A percentile compares a stretch with the other conserved stretches of the same genome.
phyloP scores from a whole-genome alignment of 768 basidiomycete species.

The Psilocybe subaeruginosa region DNA sequence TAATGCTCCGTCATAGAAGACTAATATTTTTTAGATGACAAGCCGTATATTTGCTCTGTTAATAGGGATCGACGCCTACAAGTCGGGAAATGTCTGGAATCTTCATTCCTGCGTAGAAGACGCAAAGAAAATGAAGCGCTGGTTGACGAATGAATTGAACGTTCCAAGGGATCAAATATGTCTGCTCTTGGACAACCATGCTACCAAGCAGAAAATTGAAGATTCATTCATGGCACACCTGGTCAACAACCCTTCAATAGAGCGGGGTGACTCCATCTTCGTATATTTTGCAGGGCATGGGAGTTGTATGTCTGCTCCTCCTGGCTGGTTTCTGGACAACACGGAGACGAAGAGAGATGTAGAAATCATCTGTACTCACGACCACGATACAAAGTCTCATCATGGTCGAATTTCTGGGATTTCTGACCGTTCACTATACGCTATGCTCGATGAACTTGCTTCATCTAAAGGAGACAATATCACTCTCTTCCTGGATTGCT shows the following conservation, averaged over 20 bases:
- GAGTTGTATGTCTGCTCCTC: constrained; percentile 56
- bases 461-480: constrained; percentile 69
- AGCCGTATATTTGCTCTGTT: constrained; percentile 63
- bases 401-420: constrained; percentile 61
- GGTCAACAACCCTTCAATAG: constrained; percentile 61
- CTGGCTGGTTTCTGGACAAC: constrained; percentile 57
- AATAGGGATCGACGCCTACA: constrained; percentile 72
- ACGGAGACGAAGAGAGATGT: constrained; percentile 36
- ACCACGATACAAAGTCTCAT: constrained; percentile 55
- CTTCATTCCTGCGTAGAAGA: constrained; percentile 69
- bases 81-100: constrained; percentile 66
- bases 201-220: constrained; percentile 65
- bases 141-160: constrained; percentile 57
- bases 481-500: constrained; percentile 68
- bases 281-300: constrained; percentile 81
- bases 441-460: constrained; percentile 61
- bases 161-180: constrained; percentile 63
- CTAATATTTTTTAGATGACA: constrained; percentile 23
- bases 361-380: constrained; percentile 68
- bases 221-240: constrained; percentile 63
- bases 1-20: not conserved
- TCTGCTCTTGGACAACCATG: constrained; percentile 57
- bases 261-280: constrained; percentile 64
- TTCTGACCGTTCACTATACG: constrained; percentile 65
- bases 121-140: constrained; percentile 58